Evolutionary conservation across 1,284 basidiomycete genomes (phyloP).

Genomic region (Fomitopsis pinicola): DNA sequence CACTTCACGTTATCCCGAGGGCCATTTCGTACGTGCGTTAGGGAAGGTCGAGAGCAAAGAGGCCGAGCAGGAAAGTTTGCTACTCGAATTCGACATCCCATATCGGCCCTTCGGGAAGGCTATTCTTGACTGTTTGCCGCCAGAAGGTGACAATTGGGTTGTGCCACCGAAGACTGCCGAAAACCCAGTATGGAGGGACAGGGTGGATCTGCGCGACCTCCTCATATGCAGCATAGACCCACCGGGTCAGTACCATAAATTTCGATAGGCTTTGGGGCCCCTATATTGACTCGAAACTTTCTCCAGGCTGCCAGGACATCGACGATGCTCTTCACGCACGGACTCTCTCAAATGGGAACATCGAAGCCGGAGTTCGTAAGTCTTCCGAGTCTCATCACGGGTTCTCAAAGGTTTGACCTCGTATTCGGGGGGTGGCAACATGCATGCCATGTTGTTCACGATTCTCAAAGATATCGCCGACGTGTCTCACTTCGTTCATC

Average conservation of each 20-base stretch:
- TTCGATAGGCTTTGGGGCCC: neutral
- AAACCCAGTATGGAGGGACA: slow-evolving; percentile 72
- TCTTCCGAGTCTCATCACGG: slow-evolving; percentile 22
- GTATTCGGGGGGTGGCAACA: neutral
- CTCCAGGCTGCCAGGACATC: slow-evolving; percentile 91
- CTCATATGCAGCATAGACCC: slow-evolving; percentile 97
- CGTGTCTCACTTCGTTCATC: slow-evolving; percentile 93
- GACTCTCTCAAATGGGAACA: slow-evolving; percentile 86
- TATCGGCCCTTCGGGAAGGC: slow-evolving; percentile 96
- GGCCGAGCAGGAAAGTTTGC: slow-evolving; percentile 91
- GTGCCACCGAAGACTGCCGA: slow-evolving; percentile 75
- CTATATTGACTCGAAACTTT: slow-evolving; percentile 1
- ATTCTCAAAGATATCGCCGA: slow-evolving; percentile 87
- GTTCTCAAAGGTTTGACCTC: neutral
- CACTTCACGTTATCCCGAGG: slow-evolving; percentile 91
- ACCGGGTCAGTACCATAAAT: slow-evolving; percentile 52
- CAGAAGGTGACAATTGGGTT: slow-evolving; percentile 89
- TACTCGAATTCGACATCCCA: slow-evolving; percentile 96
- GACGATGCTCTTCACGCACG: slow-evolving; percentile 98
- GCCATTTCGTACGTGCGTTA: slow-evolving; percentile 93
- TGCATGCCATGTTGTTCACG: neutral
- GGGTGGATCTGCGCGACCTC: slow-evolving; percentile 86
- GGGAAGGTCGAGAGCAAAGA: slow-evolving; percentile 93
- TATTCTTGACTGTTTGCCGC: slow-evolving; percentile 88
- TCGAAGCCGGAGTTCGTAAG: slow-evolving; percentile 97